phyloP scores from a whole-genome alignment of 495 filamentous ascomycete genomes.

The Podospora tetraspora region DNA sequence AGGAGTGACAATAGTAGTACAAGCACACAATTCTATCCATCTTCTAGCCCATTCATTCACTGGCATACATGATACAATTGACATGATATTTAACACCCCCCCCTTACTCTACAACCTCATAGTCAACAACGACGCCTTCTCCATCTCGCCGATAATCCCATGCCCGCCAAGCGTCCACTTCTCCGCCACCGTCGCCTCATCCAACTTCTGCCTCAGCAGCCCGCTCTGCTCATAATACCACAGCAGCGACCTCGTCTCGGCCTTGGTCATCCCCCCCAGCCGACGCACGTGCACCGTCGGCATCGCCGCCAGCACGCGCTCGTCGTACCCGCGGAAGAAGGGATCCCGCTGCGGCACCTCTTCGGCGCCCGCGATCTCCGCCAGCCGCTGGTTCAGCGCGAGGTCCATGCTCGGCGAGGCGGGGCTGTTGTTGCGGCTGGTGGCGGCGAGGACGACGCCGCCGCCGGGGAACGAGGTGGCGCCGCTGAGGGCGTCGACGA shows the following conservation, averaged over 20 bases:
- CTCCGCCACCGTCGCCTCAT: slow-evolving; percentile 70
- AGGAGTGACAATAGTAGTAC: not conserved
- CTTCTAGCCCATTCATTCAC: not conserved
- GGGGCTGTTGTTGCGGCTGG: slow-evolving; percentile 60
- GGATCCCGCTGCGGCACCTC: slow-evolving; percentile 55
- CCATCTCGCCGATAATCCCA: slow-evolving; percentile 81
- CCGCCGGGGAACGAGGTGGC: slow-evolving; percentile 60
- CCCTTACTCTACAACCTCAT: slow-evolving; percentile 31
- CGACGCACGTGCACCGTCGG: slow-evolving; percentile 3
- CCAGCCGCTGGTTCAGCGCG: slow-evolving; percentile 52
- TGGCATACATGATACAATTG: not conserved
- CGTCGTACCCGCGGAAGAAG: slow-evolving; percentile 60
- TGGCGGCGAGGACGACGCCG: slow-evolving; percentile 71
- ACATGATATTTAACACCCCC: not conserved
- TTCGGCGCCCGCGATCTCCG: slow-evolving; percentile 22
- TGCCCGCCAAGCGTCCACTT: slow-evolving; percentile 78
- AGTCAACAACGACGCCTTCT: slow-evolving; percentile 54
- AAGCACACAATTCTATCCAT: not conserved
- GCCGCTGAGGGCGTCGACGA: slow-evolving; percentile 64
- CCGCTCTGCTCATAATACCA: slow-evolving; percentile 93
- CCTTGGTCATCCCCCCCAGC: slow-evolving; percentile 61
- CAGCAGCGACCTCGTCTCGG: slow-evolving; percentile 73
- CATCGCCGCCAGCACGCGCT: slow-evolving; percentile 47
- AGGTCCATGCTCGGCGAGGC: slow-evolving; percentile 57
- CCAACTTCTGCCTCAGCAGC: slow-evolving; percentile 61